Evolutionary conservation across 139 green algal genomes (phyloP).

Genomic region (Chlamydomonas eustigma): DNA sequence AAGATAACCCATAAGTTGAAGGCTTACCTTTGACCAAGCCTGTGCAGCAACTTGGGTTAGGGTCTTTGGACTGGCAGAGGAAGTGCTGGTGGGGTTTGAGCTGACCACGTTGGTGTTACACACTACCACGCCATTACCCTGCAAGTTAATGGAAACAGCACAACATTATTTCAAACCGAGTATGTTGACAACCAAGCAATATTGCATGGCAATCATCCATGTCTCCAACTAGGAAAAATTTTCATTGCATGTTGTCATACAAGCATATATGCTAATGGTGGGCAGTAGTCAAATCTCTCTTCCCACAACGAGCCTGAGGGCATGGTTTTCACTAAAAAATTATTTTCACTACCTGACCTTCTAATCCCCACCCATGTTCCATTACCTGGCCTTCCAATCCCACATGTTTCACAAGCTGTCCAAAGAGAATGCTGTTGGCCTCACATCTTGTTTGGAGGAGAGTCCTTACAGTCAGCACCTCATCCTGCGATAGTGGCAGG

Average conservation of each 20-base stretch:
- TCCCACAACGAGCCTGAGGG: no score
- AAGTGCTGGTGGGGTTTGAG: conserved; percentile 13
- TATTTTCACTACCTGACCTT: no score
- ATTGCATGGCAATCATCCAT: background rate
- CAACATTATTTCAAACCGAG: no score
- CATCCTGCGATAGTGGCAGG: conserved; percentile 6
- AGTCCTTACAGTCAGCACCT: conserved; percentile 14
- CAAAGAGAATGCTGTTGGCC: conserved; percentile 16
- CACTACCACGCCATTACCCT: conserved; percentile 13
- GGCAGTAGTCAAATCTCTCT: no score
- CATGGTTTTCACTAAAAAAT: no score
- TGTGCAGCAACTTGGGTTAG: background rate
- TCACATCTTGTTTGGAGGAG: conserved; percentile 20
- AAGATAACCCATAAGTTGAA: no score
- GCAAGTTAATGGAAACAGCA: no score
- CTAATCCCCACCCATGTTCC: no score
- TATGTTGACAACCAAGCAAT: background rate
- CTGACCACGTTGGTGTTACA: conserved; percentile 14
- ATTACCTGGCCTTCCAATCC: conserved; percentile 8
- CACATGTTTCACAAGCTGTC: conserved; percentile 23
- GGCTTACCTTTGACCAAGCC: conserved; percentile 4
- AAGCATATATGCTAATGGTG: no score
- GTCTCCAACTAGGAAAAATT: background rate
- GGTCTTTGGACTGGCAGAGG: background rate
- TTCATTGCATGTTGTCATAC: no score